phyloP scores from a whole-genome alignment of 768 basidiomycete genomes.

The Boletus pseudopeckii region DNA sequence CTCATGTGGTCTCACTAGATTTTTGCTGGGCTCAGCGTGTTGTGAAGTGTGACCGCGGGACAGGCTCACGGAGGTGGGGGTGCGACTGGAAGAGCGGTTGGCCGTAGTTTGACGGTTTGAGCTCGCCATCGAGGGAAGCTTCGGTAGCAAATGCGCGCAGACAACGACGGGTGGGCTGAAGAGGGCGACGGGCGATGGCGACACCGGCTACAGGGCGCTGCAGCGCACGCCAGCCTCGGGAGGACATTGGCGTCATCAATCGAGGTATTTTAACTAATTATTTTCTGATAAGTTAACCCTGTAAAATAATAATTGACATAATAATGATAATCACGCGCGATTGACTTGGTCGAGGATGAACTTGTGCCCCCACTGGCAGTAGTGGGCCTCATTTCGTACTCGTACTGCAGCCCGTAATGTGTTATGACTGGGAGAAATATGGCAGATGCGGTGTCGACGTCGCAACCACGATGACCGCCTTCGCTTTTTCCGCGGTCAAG shows the following conservation, averaged over 20 bases:
- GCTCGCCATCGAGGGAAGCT: conserved; percentile 20
- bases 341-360: conserved; percentile 17
- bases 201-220: conserved; percentile 1
- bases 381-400: background rate
- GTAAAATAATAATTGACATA: background rate
- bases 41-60: background rate
- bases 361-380: conserved; percentile 6
- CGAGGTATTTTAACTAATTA: background rate
- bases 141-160: conserved; percentile 35
- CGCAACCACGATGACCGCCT: conserved; percentile 58
- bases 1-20: conserved; percentile 56
- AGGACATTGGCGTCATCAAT: conserved; percentile 18
- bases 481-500: conserved; percentile 68
- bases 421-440: conserved; percentile 38
- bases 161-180: background rate
- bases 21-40: conserved; percentile 2
- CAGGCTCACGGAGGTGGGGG: conserved; percentile 66
- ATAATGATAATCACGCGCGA: conserved; percentile 20
- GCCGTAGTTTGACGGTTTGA: conserved; percentile 74
- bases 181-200: background rate
- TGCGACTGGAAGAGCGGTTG: conserved; percentile 79
- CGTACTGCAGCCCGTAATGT: conserved; percentile 20
- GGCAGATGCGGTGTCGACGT: conserved; percentile 61
- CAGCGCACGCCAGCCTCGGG: conserved; percentile 15
- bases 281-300: background rate